Base-by-base conservation (phyloP, 2,329 filamentous ascomycete genomes). In the Diplocarpon rosae region DNA sequence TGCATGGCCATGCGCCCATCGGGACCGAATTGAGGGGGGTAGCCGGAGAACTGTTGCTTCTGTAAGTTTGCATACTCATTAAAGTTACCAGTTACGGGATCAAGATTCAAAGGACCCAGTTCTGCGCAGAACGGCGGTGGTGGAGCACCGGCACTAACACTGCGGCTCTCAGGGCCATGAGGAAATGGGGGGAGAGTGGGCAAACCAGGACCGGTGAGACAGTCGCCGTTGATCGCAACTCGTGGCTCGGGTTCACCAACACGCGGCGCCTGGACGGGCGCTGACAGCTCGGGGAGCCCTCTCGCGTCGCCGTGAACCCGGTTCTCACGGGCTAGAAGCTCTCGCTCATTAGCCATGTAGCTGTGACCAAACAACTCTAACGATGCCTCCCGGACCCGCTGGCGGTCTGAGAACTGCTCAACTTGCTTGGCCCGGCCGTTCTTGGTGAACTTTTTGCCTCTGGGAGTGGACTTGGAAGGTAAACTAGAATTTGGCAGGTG, bases 21-120 rank as follows among this genome's bases (percentile, higher is more conserved):
- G 61, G 69, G 70, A 8, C 39, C 41, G 41, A 28, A 29, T 14
- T 20, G 27, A 10, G 33, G 41, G 14, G 13, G 65, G 52, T 71
- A 83, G 44, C 68, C 70, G 15, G 42, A 79, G 51, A 68, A 72
- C 80, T 90, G 68, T 61, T 75, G 68, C 67, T 75, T 75, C 56
- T 77, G 87, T 46, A 55, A 56, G 53, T 75, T 72, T 63, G 89
- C 82, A 73, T 82, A 86, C 54, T 79, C 72, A 59, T 77, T 76
- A 61, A 35, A 35, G 15, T 35, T 35, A 15, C 33, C 33, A 15
- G 30, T 32, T 14, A 14, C 30, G n/a, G 30, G 30, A 32, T 32
- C 30, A 32, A 32, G 30, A 14, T 32, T 32, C 11, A 14, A 9
- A 32, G 30, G 30, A 14, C 30, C 30, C 30, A 32, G 9, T 5